These are phyloP conservation scores for Teratosphaeriaceae sp. DNA, from an alignment of 2,329 filamentous ascomycete genomes.

Conservation along the genomic window DNA sequence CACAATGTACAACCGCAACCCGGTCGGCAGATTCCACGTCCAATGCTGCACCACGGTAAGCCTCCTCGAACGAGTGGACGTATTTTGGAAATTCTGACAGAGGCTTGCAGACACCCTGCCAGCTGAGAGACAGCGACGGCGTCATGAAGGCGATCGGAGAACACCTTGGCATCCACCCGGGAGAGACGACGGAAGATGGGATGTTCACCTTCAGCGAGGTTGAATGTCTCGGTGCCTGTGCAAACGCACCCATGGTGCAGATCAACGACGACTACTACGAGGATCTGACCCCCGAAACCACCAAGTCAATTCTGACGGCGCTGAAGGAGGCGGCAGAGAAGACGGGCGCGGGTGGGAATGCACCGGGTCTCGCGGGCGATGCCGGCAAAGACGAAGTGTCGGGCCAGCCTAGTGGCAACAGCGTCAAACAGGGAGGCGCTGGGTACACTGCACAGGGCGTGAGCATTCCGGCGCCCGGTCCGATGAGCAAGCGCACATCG, in stretches of 20 bases:
- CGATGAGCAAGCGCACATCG: constrained; percentile 70
- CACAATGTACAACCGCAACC: constrained; percentile 98
- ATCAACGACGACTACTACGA: constrained; percentile 99
- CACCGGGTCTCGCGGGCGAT: constrained; percentile 40
- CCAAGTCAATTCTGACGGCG: constrained; percentile 70
- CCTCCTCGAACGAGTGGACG: background rate
- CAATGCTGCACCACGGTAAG: constrained; percentile 95
- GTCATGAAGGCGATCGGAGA: constrained; percentile 91
- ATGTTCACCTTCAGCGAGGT: constrained; percentile 97
- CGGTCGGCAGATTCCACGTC: constrained; percentile 92
- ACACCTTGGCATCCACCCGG: constrained; percentile 81
- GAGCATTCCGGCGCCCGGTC: constrained; percentile 70
- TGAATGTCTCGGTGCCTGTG: constrained; percentile 94
- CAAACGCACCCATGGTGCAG: constrained; percentile 98
- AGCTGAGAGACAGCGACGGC: constrained; percentile 85
- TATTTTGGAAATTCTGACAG: constrained; percentile 10
- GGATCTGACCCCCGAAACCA: constrained; percentile 89
- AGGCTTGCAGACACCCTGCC: constrained; percentile 73
- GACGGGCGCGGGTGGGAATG: constrained; percentile 44
- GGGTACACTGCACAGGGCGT: constrained; percentile 42
- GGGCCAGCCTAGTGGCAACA: constrained; percentile 31
- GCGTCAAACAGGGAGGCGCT: constrained; percentile 34
- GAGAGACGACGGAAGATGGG: constrained; percentile 85
- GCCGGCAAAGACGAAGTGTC: constrained; percentile 43
- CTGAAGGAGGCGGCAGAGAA: constrained; percentile 65